Percentiles rank a stretch among this genome's conserved stretches.
Evolutionary conservation across 108 stramenopile species (phyloP).

Genomic region (Schizochytrium sp.): DNA sequence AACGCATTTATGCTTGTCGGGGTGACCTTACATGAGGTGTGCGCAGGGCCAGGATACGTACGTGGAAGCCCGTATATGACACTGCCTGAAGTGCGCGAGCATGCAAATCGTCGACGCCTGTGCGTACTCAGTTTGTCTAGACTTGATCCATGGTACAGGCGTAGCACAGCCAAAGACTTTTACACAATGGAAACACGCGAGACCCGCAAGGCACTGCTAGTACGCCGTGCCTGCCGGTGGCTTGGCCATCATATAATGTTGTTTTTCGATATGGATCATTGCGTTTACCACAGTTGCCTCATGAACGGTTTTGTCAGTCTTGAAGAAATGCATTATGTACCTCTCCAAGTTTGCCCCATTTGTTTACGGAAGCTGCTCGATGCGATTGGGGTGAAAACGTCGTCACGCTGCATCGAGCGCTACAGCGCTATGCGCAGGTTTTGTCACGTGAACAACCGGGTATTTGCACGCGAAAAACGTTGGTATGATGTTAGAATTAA

Average conservation of each 20-base stretch:
- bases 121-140: slow-evolving; percentile 9
- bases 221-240: slow-evolving; percentile 11
- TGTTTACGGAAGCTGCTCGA: background rate
- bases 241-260: background rate
- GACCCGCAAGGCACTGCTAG: slow-evolving; percentile 3
- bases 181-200: background rate
- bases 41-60: background rate
- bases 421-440: background rate
- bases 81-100: slow-evolving; percentile 39
- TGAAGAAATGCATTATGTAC: slow-evolving; percentile 26
- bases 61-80: background rate
- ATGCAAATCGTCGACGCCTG: background rate
- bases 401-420: slow-evolving; percentile 4
- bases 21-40: slow-evolving; percentile 7
- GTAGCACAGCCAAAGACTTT: background rate
- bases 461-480: background rate
- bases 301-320: slow-evolving; percentile 12
- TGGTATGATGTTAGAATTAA: background rate
- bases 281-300: slow-evolving; percentile 14
- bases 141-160: slow-evolving; percentile 45
- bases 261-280: slow-evolving; percentile 35
- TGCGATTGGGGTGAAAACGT: background rate
- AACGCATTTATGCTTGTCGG: slow-evolving; percentile 57
- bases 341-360: background rate
- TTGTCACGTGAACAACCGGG: background rate